Conservation (phyloP, 352 stramenopile species). For the Pythium guiyangense region DNA sequence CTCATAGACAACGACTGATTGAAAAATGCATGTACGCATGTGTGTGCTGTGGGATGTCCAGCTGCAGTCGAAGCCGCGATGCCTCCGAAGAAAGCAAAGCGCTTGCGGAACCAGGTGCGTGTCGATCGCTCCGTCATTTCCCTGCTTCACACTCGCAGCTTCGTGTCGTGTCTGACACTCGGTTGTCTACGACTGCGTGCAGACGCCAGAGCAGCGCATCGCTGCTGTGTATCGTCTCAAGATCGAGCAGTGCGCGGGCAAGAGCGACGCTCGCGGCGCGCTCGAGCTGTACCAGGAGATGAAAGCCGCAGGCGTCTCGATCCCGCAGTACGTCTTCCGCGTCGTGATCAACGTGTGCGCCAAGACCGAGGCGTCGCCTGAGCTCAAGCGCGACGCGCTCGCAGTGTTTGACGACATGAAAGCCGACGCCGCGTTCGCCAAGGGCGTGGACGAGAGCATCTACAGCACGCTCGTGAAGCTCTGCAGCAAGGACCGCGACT, state of each 20-base stretch:
- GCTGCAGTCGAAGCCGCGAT: constrained; percentile 8
- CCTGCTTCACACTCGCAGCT: not conserved
- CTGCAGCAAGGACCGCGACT: constrained; percentile 56
- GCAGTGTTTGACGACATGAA: constrained; percentile 70
- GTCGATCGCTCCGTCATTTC: not conserved
- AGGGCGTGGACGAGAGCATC: constrained; percentile 49
- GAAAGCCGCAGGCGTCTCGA: constrained; percentile 27
- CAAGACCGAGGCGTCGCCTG: constrained; percentile 31
- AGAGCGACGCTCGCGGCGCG: constrained; percentile 29
- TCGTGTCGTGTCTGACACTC: not conserved
- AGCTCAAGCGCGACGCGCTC: constrained; percentile 38
- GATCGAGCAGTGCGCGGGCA: constrained; percentile 37
- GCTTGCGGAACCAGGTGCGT: constrained; percentile 44
- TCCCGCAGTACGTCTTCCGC: constrained; percentile 42
- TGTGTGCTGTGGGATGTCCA: not conserved
- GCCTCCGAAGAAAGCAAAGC: constrained; percentile 35
- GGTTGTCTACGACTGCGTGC: not conserved
- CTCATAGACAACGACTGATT: no score
- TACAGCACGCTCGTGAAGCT: constrained; percentile 79
- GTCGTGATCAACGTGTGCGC: constrained; percentile 61
- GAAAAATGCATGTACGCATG: no score
- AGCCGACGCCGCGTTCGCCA: constrained; percentile 17
- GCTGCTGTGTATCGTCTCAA: constrained; percentile 33
- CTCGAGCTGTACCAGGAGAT: constrained; percentile 53
- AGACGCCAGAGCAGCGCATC: constrained; percentile 41